Evolutionary conservation across 306 rosid species (phyloP), one percentile per base, ranked within the genome.

Genomic region (Astragalus membranaceus): DNA sequence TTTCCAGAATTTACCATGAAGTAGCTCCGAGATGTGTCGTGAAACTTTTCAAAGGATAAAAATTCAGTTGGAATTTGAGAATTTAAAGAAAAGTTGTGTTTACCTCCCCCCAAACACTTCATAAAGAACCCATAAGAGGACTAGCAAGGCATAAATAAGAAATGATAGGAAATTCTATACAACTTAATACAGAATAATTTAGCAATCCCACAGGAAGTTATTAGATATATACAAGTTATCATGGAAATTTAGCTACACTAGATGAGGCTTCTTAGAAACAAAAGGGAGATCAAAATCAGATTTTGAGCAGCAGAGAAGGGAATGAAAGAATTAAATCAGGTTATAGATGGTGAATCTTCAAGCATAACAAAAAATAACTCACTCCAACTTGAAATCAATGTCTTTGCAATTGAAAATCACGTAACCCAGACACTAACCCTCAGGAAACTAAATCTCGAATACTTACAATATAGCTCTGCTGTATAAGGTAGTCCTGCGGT

Each of bases 401-500:
- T 72, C 56, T 44, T 42, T 20, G 23, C 23, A 20, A 20, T 20
- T 6, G 57, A 7, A 59, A 73, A 68, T 35, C 33, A 66, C 14
- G 17, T 44, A 43, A 26, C 59, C 55, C n/a, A n/a, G n/a, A n/a
- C n/a, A n/a, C n/a, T 14, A 42, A 43, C 64, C 51, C 73, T 5
- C 12, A 32, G 7, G 35, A 59, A 33, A 54, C 7, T 47, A 37
- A 69, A 64, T 67, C 47, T 62, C 48, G 41, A 50, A 54, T 58
- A 70, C 98, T 81, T 76, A 94, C 97, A 73, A 80, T 78, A 44
- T 86, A 82, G 73, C 53, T 83, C 75, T 89, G 87, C 75, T 75
- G 85, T 64, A 91, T 48, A 67, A 94, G 95, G 79, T 94, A 91
- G 80, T 94, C 99, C 79, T 80, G 88, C 69, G 97, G 95, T 74